Evolutionary conservation across 352 stramenopile species (phyloP).

Genomic region (Globisporangium splendens): DNA sequence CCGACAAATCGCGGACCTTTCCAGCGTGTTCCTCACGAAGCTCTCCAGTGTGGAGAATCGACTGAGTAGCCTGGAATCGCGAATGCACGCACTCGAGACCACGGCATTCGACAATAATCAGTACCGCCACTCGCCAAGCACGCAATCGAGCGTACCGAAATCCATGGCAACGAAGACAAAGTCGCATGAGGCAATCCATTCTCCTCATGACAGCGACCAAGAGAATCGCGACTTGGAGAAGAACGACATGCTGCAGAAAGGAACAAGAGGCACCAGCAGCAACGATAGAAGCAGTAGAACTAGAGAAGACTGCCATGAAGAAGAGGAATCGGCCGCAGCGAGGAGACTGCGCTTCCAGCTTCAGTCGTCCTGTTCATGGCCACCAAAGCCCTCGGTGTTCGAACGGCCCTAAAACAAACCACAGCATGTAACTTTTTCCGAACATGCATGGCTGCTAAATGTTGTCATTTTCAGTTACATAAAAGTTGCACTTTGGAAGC

Average conservation of each 20-base stretch:
- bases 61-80: slow-evolving; percentile 25
- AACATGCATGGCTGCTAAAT: background rate
- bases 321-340: slow-evolving; percentile 4
- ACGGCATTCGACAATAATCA: background rate
- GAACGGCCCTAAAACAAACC: slow-evolving; percentile 10
- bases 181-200: no score
- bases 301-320: background rate
- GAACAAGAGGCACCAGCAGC: slow-evolving; percentile 3
- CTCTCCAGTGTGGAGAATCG: slow-evolving; percentile 36
- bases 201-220: background rate
- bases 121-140: background rate
- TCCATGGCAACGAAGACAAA: background rate
- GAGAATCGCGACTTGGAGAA: background rate
- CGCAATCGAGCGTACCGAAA: background rate
- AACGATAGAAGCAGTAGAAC: slow-evolving; percentile 13
- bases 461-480: background rate
- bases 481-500: background rate
- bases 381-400: slow-evolving; percentile 36
- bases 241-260: no score
- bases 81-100: slow-evolving; percentile 23
- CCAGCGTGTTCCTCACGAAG: slow-evolving; percentile 26
- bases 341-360: slow-evolving; percentile 17
- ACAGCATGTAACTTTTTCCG: no score
- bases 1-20: slow-evolving; percentile 29
- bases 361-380: slow-evolving; percentile 35